A percentile compares a stretch with the other conserved stretches of the same genome.
Evolutionary conservation across 1,284 basidiomycete species (phyloP).

Genomic region (Tremellales sp.): DNA sequence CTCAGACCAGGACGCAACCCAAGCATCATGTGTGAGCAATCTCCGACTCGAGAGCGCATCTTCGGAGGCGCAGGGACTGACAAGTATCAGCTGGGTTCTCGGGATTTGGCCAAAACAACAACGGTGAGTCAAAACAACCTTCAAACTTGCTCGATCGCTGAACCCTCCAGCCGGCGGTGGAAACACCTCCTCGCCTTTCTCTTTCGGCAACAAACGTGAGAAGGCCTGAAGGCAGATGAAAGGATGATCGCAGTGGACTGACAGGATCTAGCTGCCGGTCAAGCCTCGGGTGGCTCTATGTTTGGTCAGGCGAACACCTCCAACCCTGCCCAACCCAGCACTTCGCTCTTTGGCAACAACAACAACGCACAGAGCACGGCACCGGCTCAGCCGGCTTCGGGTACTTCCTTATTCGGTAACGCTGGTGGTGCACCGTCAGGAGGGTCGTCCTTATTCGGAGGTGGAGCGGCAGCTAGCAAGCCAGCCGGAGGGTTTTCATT

Average conservation of each 20-base stretch:
- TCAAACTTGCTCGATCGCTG: too few relatives aligned
- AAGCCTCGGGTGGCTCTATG: conserved; percentile 18
- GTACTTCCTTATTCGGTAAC: conserved; percentile 17
- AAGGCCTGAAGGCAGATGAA: conserved; percentile 5
- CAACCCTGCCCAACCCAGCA: conserved; percentile 11
- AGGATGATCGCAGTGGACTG: not conserved
- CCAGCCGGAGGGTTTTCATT: conserved; percentile 14
- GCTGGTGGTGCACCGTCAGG: conserved; percentile 1
- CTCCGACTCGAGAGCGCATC: not conserved
- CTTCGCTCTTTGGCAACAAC: conserved; percentile 17
- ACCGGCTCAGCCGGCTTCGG: conserved; percentile 7
- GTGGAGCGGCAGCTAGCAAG: conserved; percentile 11
- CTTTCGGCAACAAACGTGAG: conserved; percentile 9
- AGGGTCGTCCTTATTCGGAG: conserved; percentile 11
- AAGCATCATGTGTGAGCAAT: conserved; percentile 22
- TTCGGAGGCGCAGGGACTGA: conserved; percentile 5
- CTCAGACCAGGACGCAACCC: too few relatives aligned
- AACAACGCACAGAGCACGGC: conserved; percentile 6
- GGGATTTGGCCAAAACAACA: conserved; percentile 37
- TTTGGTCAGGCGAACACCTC: conserved; percentile 24
- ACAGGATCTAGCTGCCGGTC: conserved; percentile 8
- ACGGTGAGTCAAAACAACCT: too few relatives aligned
- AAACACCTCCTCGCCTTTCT: conserved; percentile 7
- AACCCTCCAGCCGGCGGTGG: too few relatives aligned
- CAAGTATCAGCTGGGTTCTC: conserved; percentile 27